Evolutionary conservation across 306 rosid genomes (phyloP), one percentile per base, ranked within the genome.

Genomic region (Casuarina glauca): DNA sequence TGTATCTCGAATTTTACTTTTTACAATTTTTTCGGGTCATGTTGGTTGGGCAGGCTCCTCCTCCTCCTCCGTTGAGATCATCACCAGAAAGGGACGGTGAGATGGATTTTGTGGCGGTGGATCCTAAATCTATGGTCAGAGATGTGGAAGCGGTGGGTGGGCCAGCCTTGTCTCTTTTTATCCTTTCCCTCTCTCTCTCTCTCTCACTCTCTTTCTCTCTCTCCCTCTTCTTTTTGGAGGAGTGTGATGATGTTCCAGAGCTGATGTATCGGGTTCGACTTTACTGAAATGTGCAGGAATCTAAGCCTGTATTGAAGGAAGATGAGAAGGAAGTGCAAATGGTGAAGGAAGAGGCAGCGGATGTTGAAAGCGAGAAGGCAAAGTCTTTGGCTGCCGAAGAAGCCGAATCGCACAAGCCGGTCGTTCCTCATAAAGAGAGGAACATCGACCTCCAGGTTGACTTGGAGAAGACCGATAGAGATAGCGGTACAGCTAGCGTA

Each of bases 11-110:
- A 64, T 10, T 42, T 41, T 1, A 20, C 16, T 44, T 2, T 36
- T 74, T 57, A 26, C 32, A 26, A 26, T 16, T 32, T 3, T 3
- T 11, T 6, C 62, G 43, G 50, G 35, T 74, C 11, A 17, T 58
- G 60, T 73, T 50, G 82, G 43, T 49, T 80, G 60, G 83, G 61
- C 87, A 96, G 99, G 96, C 94, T 74, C 93, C 96, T 39, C 98
- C 91, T 54, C 90, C 60, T 16, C 15, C 96, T 58, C 78, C 85
- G 6, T 74, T 64, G 74, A 91, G 94, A 86, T 84, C 94, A n/a
- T 94, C 98, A 43, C 96, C 99, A 26, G 99, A 91, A 84, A 90
- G 97, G 55, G 96, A 84, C 20, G 86, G 76, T 20, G 92, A 73
- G 72, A 81, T 60, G 70, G 91, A 84, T 86, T 81, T 79, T 82